phyloP scores from a whole-genome alignment of 148 eudicot species.

The Rhododendron henanense region DNA sequence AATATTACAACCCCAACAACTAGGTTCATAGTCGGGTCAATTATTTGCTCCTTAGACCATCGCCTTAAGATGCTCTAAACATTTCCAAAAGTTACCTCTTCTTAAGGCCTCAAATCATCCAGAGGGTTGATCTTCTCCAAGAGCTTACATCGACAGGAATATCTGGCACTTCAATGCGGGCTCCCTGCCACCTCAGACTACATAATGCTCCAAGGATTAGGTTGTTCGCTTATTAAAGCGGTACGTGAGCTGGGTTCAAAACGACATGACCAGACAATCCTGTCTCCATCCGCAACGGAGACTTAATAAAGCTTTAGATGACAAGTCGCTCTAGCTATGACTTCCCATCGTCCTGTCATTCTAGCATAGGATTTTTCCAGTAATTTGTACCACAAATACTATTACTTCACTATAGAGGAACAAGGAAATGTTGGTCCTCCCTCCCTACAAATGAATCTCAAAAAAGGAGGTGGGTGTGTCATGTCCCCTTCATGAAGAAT shows the following conservation, averaged over 20 bases:
- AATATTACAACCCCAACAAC: neutral
- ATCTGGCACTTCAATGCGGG: neutral
- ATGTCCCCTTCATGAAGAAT: constrained; percentile 18
- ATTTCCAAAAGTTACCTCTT: neutral
- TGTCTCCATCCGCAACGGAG: neutral
- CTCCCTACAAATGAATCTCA: constrained; percentile 1
- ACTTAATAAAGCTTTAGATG: neutral
- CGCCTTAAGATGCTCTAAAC: neutral
- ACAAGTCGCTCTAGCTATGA: neutral
- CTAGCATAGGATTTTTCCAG: neutral
- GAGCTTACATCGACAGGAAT: neutral
- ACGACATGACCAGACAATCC: neutral
- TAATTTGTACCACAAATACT: neutral
- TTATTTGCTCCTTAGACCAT: neutral
- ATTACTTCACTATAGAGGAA: neutral
- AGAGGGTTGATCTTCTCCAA: neutral
- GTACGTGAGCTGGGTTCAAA: neutral
- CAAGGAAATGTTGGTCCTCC: constrained; percentile 8
- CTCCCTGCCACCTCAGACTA: neutral
- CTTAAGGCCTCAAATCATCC: neutral
- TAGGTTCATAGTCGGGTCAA: neutral
- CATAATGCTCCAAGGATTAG: neutral
- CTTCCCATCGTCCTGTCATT: neutral
- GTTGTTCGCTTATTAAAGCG: neutral
- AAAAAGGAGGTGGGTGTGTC: constrained; percentile 20